These are phyloP conservation scores for Xylariaceae sp. DNA, from an alignment of 2,329 filamentous ascomycete genomes.

Conservation along the genomic window DNA sequence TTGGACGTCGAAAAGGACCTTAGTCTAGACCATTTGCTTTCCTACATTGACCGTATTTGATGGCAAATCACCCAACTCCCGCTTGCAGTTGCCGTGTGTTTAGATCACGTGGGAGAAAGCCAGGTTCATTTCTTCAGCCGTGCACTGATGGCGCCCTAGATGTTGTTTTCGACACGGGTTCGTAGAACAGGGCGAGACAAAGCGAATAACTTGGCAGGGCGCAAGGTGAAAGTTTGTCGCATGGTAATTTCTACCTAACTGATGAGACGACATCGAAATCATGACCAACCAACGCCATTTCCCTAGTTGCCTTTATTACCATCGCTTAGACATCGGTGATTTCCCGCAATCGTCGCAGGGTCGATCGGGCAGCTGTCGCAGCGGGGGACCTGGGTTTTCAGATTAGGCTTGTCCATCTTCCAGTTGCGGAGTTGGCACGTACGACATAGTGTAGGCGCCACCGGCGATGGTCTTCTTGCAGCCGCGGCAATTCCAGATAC, in stretches of 20 bases:
- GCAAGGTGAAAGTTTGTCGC: constrained; percentile 19
- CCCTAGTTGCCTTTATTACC: constrained; percentile 18
- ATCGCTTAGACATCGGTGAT: constrained; percentile 23
- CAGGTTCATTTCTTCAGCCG: not conserved
- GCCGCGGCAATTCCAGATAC: constrained; percentile 94
- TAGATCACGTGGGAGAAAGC: not conserved
- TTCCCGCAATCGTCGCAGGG: constrained; percentile 23
- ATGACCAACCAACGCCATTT: constrained; percentile 24
- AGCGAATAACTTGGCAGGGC: constrained; percentile 9
- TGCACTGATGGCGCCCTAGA: not conserved
- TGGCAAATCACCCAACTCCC: not conserved
- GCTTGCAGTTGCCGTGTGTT: not conserved
- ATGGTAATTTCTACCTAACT: constrained; percentile 23
- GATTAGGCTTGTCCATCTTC: constrained; percentile 6
- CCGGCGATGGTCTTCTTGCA: constrained; percentile 94
- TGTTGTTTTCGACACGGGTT: constrained; percentile 6
- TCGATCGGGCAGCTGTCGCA: constrained; percentile 22
- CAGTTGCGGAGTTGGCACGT: constrained; percentile 48
- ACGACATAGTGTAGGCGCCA: constrained; percentile 95
- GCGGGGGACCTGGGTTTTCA: constrained; percentile 17
- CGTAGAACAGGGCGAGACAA: constrained; percentile 1
- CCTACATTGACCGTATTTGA: not conserved
- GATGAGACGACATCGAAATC: constrained; percentile 22
- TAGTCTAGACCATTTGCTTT: not conserved
- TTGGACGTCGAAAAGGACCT: not conserved